These are phyloP conservation scores for Suhomyces anneliseae DNA, from an alignment of 1,139 yeast genomes.

Conservation along the genomic window DNA sequence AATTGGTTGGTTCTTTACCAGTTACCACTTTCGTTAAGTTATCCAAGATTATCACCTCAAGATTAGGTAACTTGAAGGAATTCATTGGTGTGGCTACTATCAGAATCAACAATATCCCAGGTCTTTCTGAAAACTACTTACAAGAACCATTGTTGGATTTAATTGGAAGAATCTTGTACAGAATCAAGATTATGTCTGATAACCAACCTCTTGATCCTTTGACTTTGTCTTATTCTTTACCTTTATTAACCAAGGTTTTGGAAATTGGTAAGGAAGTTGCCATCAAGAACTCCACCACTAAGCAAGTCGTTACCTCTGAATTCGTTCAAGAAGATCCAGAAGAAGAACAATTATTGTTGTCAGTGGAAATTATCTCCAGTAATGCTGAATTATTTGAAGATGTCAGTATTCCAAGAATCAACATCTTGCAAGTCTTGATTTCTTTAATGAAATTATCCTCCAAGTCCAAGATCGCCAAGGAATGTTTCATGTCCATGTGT, in stretches of 20 bases:
- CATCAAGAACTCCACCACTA: constrained; percentile 49
- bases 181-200: constrained; percentile 72
- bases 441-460: constrained; percentile 71
- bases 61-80: constrained; percentile 51
- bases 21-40: constrained; percentile 43
- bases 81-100: constrained; percentile 69
- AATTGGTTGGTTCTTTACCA: constrained; percentile 41
- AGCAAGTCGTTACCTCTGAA: constrained; percentile 53
- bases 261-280: constrained; percentile 60
- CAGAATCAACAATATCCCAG: constrained; percentile 46
- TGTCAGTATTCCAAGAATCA: constrained; percentile 65
- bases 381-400: constrained; percentile 77
- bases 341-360: constrained; percentile 81
- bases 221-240: constrained; percentile 71
- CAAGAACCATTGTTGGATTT: constrained; percentile 56
- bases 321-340: constrained; percentile 78
- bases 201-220: constrained; percentile 68
- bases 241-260: constrained; percentile 64
- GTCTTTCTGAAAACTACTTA: constrained; percentile 41
- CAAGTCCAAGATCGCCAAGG: constrained; percentile 79
- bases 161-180: constrained; percentile 67
- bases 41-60: constrained; percentile 42
- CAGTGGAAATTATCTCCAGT: constrained; percentile 71
- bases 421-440: constrained; percentile 61
- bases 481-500: constrained; percentile 72